phyloP scores from a whole-genome alignment of 1,284 basidiomycete genomes.

The Trametes hirsuta region DNA sequence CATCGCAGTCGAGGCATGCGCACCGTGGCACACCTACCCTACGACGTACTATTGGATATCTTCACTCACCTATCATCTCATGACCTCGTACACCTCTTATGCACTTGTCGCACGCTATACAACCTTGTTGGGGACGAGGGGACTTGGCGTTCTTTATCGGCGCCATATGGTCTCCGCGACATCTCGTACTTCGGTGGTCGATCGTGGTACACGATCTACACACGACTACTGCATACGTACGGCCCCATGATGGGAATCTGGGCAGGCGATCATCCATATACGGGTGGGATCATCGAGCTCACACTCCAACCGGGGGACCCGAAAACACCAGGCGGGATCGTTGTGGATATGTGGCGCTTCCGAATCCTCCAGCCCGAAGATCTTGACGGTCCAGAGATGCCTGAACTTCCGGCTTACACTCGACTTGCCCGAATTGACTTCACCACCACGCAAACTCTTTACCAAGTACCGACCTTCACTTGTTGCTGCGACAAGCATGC shows the following conservation, averaged over 20 bases:
- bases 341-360: constrained; percentile 29
- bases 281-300: constrained; percentile 27
- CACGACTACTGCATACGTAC: constrained; percentile 25
- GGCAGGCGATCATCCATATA: constrained; percentile 30
- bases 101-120: constrained; percentile 26
- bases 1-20: neutral
- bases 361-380: constrained; percentile 22
- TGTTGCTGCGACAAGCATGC: constrained; percentile 9
- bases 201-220: constrained; percentile 28
- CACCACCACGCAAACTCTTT: neutral
- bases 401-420: constrained; percentile 19
- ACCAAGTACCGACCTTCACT: constrained; percentile 2
- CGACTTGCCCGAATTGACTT: constrained; percentile 22
- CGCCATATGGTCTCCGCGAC: constrained; percentile 20
- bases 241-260: constrained; percentile 30
- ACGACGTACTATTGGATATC: constrained; percentile 29
- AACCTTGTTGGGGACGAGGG: constrained; percentile 22
- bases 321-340: constrained; percentile 15
- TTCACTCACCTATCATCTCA: constrained; percentile 16
- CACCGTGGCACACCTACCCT: constrained; percentile 23
- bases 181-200: constrained; percentile 17
- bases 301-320: constrained; percentile 13
- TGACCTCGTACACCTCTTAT: constrained; percentile 29
- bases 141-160: constrained; percentile 27
- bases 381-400: constrained; percentile 15